Base-by-base conservation (phyloP, 805 yeast genomes). In the Candida methanosorbosa region DNA sequence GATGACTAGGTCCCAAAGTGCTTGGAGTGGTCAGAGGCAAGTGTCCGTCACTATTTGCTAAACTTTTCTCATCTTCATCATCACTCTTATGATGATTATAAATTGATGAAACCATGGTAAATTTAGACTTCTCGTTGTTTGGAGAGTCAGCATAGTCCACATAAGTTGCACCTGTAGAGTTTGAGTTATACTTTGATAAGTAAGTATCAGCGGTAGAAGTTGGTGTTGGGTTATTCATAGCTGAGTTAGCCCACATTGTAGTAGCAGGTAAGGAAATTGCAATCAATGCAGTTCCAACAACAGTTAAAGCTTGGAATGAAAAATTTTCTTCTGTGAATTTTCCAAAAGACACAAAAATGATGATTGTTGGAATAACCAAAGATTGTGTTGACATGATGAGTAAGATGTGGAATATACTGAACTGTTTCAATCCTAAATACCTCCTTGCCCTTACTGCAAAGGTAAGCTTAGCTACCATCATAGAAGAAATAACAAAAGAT, bases 191-290 rank as follows among this genome's bases (percentile, higher is more conserved):
- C 27, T 18, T 42, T 17, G 49, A 46, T 32, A 53, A 39, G 33
- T 42, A 46, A 2, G 52, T 43, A 32, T 49, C 48, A 12, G 49
- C 45, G 5, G 54, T 43, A 1, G 76, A 64, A 3, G 61, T 58
- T 17, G 78, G 68, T 8, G 44, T 45, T 4, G 67, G 37, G 2
- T 66, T 49, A 37, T 72, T 72, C 45, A 78, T 77, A 2, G 80
- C 66, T 2, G 86, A 64, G 4, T 79, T 63, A 0, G 96, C 94
- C 97, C 97, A 87, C 71, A 87, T 70, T 0, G 95, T 75, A 0
- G 95, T 76, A 32, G 88, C 56, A 1, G 96, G 96, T 35, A 87
- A 62, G 4, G 88, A 81, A 19, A 84, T 50, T 0, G 81, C 80
- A 15, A 81, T 78, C 5, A 86, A 45, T 18, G 82, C 61, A 2